Base-by-base conservation (phyloP, 129 eudicot genomes). In the Arctium minus region DNA sequence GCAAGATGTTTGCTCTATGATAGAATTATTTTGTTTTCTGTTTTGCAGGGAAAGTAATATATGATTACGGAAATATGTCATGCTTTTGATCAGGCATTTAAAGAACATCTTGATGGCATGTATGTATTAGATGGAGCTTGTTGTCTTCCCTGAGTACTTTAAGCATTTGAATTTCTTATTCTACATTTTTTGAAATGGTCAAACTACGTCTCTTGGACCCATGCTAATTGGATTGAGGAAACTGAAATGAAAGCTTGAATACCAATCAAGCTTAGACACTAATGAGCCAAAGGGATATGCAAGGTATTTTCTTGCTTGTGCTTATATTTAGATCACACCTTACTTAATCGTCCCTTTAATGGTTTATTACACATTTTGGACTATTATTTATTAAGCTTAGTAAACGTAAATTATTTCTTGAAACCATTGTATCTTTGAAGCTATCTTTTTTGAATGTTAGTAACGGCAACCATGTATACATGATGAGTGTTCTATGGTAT, bases 31-130 rank as follows among this genome's bases (percentile, higher is more conserved):
- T 79, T 42, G 36, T 75, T 35, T 80, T 84, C n/a, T 38, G 72
- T 83, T 38, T 75, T 85, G 73, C 91, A 95, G 98, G 98, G 98
- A 42, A 95, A 89, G 32, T 72, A 92, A 81, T 91, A 86, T 87
- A 92, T 91, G 97, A 95, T 86, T 33, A 91, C 92, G 98, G 97
- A 95, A 86, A 95, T 95, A 65, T 89, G 93, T 38, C 94, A 97
- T 56, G 85, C 83, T 29, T 95, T 95, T 82, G 98, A 95, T 86
- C 94, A 90, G 81, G 93, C 78, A 38, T 95, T 92, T 80, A 95
- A 95, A 86, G 98, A 95, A 76, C 98, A 95, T 86, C 97, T 95
- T 73, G 98, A 95, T 83, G 98, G 98, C 87, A 87, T 86, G 98
- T 95, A 95, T 65, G 97, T 87, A 68, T 80, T 71, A 71, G 10